Conservation (phyloP, 345 rosid species). For the Salix brachista region DNA sequence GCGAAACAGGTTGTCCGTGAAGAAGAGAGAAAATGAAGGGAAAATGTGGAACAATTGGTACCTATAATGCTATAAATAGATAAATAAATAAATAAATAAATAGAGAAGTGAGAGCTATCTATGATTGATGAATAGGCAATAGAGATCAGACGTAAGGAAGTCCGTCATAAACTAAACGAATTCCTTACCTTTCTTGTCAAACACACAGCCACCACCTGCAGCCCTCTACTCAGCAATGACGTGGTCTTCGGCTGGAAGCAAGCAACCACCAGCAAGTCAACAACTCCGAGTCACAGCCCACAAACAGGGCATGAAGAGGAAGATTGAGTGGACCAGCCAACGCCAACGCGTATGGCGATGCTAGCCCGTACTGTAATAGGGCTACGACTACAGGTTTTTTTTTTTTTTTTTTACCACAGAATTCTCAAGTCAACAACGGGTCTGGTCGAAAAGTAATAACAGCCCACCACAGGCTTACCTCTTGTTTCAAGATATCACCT, state of each 20-base stretch:
- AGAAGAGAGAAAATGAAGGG: neutral
- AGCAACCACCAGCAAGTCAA: neutral
- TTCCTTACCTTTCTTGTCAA: neutral
- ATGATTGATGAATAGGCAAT: neutral
- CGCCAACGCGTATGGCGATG: neutral
- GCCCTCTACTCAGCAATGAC: conserved; percentile 6
- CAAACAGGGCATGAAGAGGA: too few relatives aligned
- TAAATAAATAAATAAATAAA: too few relatives aligned
- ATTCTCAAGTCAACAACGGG: too few relatives aligned
- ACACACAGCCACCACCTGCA: neutral
- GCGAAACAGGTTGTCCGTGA: neutral
- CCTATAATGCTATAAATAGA: neutral
- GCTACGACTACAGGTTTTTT: neutral
- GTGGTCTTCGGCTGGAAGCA: neutral
- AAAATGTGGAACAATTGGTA: neutral
- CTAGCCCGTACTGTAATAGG: too few relatives aligned
- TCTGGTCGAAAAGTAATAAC: too few relatives aligned
- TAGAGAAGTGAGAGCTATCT: neutral
- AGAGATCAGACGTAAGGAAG: neutral
- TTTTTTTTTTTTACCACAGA: neutral
- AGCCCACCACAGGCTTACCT: too few relatives aligned
- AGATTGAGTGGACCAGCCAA: neutral
- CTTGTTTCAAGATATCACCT: too few relatives aligned
- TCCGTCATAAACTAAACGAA: neutral
- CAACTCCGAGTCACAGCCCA: neutral